A percentile compares a stretch with the other conserved stretches of the same genome.
These are phyloP conservation scores for Dactylellina parvicollis DNA, from an alignment of 2,329 filamentous ascomycete genomes.

Conservation along the genomic window DNA sequence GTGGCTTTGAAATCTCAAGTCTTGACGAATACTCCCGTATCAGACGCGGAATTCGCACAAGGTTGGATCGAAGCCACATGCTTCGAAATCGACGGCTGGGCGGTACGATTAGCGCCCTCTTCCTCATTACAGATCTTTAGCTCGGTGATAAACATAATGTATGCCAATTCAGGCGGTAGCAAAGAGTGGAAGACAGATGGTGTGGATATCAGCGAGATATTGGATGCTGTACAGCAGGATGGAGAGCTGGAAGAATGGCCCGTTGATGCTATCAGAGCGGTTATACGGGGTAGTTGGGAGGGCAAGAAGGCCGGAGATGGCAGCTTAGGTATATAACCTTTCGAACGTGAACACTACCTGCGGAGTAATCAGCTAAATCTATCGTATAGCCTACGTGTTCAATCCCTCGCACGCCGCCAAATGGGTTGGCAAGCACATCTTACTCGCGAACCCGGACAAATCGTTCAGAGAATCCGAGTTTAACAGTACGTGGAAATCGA, in stretches of 20 bases:
- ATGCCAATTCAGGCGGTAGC: neutral
- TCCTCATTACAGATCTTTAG: conserved; percentile 21
- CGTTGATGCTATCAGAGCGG: conserved; percentile 26
- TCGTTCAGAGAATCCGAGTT: conserved; percentile 45
- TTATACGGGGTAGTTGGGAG: conserved; percentile 32
- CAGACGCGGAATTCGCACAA: conserved; percentile 54
- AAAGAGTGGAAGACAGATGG: conserved; percentile 20
- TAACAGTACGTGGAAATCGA: conserved; percentile 20
- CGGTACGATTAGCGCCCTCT: conserved; percentile 17
- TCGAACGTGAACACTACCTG: neutral
- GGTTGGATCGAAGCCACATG: conserved; percentile 54
- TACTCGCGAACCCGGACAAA: conserved; percentile 34
- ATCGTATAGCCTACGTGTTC: conserved; percentile 21
- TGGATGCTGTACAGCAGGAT: conserved; percentile 29
- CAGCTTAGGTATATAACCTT: conserved; percentile 28
- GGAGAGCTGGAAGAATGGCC: conserved; percentile 33
- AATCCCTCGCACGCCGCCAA: conserved; percentile 24
- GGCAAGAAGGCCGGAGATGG: conserved; percentile 29
- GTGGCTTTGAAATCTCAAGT: conserved; percentile 16
- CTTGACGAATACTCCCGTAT: conserved; percentile 48
- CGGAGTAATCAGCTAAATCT: neutral
- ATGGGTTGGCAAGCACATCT: conserved; percentile 46
- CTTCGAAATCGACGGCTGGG: conserved; percentile 52
- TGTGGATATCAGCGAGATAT: conserved; percentile 34
- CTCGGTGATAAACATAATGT: conserved; percentile 10